Evolutionary conservation across 2,329 filamentous ascomycete species (phyloP), one percentile per base, ranked within the genome.

Genomic region (Delphinella strobiligena): DNA sequence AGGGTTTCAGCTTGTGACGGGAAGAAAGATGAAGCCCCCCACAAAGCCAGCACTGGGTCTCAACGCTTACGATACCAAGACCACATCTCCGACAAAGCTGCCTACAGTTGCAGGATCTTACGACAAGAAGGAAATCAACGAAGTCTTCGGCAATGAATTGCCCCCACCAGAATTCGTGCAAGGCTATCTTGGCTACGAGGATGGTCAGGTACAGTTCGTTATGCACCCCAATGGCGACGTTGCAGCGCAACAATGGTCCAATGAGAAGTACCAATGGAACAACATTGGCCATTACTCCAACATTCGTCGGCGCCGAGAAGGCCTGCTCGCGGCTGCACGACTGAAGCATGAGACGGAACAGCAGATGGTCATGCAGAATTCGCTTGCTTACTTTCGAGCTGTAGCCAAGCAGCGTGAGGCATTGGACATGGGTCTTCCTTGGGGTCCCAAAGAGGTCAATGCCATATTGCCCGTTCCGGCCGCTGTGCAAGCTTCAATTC

Each of bases 141-240:
- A 58, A 19, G 49, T 65, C 11, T 68, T 68, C 36, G 63, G 61
- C 16, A 56, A 58, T 16, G 49, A 51, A 4, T 53, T 68, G 2
- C 63, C 64, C n/a, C 55, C 61, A 14, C 56, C 58, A 4, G 59
- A 61, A 12, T 60, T 53, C 41, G 54, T 68, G 17, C 51, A 54
- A 4, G 39, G 48, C 16, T 53, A 45, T 17, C 38, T 44, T 12
- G 61, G 61, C 18, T 43, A 44, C 15, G 53, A 55, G 19, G 54
- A 67, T 36, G 64, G 64, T 7, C 58, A 67, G 42, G 51, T 68
- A 14, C 54, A 61, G 11, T 68, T 68, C 50, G 59, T 66, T 22
- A 58, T 62, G 36, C 64, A 69, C 45, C 63, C 64, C 0, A 68
- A 67, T 42, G 58, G 63, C 34, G 63, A 68, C 40, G 55, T 68